Conservation (phyloP, 768 basidiomycete genomes). For the Boletus pseudo-olivaceus region DNA sequence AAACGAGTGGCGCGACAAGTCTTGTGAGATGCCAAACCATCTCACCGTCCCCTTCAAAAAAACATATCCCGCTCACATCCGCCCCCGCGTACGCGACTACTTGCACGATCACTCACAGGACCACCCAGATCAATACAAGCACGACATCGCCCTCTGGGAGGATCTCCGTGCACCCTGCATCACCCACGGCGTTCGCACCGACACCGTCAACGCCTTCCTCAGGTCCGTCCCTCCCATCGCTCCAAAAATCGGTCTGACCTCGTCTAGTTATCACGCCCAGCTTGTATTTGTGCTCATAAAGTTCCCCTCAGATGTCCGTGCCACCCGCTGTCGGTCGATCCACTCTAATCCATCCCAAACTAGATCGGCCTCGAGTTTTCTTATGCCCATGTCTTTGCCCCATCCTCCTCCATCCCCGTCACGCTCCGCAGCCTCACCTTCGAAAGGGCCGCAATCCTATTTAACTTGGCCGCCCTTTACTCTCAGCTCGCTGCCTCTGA, state of each 20-base stretch:
- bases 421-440: slow-evolving; percentile 73
- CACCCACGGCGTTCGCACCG: slow-evolving; percentile 55
- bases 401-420: slow-evolving; percentile 49
- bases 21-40: slow-evolving; percentile 68
- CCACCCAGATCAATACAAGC: slow-evolving; percentile 81
- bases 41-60: slow-evolving; percentile 73
- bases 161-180: slow-evolving; percentile 53
- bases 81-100: slow-evolving; percentile 56
- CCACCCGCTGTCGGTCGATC: slow-evolving; percentile 6
- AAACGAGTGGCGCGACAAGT: slow-evolving; percentile 11
- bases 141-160: slow-evolving; percentile 73
- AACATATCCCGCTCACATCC: slow-evolving; percentile 54
- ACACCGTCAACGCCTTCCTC: slow-evolving; percentile 47
- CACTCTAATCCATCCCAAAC: slow-evolving; percentile 6
- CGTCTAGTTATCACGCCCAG: slow-evolving; percentile 83
- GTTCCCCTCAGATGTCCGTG: slow-evolving; percentile 70
- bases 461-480: slow-evolving; percentile 85
- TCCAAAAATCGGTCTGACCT: slow-evolving; percentile 1
- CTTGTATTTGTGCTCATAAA: slow-evolving; percentile 81
- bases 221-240: slow-evolving; percentile 46
- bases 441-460: slow-evolving; percentile 75
- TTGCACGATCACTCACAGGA: slow-evolving; percentile 64
- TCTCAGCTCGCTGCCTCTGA: slow-evolving; percentile 72
- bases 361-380: slow-evolving; percentile 71
- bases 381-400: slow-evolving; percentile 69